These are phyloP conservation scores for Fusarium subglutinans DNA, from an alignment of 2,329 filamentous ascomycete genomes.

Conservation along the genomic window DNA sequence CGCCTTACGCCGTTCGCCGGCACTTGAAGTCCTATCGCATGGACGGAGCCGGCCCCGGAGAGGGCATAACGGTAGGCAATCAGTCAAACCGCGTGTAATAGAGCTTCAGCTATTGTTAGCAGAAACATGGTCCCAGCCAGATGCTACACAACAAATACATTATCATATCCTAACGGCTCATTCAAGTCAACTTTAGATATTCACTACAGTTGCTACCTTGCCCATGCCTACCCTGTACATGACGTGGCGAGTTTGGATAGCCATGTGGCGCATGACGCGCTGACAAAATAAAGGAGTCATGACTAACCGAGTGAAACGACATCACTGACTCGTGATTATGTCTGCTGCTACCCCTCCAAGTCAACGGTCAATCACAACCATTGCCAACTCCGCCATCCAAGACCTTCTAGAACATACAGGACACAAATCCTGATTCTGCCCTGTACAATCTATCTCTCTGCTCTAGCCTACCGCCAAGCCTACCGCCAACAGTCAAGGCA, in stretches of 20 bases:
- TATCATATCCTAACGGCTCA: not conserved
- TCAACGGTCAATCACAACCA: not conserved
- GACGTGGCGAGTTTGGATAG: constrained; percentile 2
- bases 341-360: constrained; percentile 33
- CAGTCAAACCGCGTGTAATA: not conserved
- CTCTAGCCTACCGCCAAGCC: not conserved
- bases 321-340: constrained; percentile 4
- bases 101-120: not conserved
- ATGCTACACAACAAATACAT: not conserved
- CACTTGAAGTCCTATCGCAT: not conserved
- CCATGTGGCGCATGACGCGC: not conserved
- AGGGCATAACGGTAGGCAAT: not conserved
- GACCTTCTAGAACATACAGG: constrained; percentile 41
- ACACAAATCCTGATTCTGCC: constrained; percentile 28
- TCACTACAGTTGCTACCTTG: not conserved
- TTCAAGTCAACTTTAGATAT: not conserved
- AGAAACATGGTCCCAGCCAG: not conserved
- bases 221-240: not conserved
- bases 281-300: constrained; percentile 25
- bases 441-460: not conserved
- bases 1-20: constrained; percentile 25
- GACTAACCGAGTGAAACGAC: not conserved
- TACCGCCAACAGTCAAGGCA: not conserved
- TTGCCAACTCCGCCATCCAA: constrained; percentile 35
- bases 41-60: constrained; percentile 13